These are phyloP conservation scores for Xenoacremonium recifei DNA, from an alignment of 2,329 filamentous ascomycete genomes.

Conservation along the genomic window DNA sequence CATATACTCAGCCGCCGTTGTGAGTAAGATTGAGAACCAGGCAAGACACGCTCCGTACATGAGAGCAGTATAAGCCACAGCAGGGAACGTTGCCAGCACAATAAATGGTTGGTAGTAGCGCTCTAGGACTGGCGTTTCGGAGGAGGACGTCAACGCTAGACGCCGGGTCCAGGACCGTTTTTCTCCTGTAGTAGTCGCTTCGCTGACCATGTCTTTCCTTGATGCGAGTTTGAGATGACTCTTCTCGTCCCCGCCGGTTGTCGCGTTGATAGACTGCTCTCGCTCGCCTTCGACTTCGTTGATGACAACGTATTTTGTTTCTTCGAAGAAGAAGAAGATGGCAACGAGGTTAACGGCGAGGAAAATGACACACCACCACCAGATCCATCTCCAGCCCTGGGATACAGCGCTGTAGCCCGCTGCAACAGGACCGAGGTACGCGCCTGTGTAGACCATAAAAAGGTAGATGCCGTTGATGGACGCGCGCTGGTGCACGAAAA, in stretches of 20 bases:
- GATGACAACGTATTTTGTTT: too few relatives aligned
- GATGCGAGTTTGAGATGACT: too few relatives aligned
- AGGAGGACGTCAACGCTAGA: too few relatives aligned
- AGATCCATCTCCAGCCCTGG: slow-evolving; percentile 1
- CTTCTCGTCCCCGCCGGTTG: too few relatives aligned
- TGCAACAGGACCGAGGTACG: background rate
- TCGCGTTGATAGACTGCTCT: too few relatives aligned
- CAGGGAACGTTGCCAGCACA: slow-evolving; percentile 5
- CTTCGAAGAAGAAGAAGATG: too few relatives aligned
- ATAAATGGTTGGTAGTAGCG: slow-evolving; percentile 8
- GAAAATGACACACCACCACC: too few relatives aligned
- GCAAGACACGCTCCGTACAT: slow-evolving; percentile 3
- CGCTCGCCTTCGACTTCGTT: background rate
- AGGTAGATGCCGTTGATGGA: background rate
- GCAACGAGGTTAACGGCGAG: too few relatives aligned
- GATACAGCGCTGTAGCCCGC: background rate
- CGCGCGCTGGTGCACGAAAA: slow-evolving; percentile 1
- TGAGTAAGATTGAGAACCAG: background rate
- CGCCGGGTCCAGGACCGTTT: too few relatives aligned
- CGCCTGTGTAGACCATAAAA: background rate
- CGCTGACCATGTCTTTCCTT: too few relatives aligned
- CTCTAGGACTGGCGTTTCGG: too few relatives aligned
- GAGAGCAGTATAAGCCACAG: slow-evolving; percentile 5
- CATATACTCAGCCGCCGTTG: background rate
- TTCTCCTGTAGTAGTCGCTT: too few relatives aligned